Conservation (phyloP, 495 filamentous ascomycete genomes). For the Parathielavia appendiculata region DNA sequence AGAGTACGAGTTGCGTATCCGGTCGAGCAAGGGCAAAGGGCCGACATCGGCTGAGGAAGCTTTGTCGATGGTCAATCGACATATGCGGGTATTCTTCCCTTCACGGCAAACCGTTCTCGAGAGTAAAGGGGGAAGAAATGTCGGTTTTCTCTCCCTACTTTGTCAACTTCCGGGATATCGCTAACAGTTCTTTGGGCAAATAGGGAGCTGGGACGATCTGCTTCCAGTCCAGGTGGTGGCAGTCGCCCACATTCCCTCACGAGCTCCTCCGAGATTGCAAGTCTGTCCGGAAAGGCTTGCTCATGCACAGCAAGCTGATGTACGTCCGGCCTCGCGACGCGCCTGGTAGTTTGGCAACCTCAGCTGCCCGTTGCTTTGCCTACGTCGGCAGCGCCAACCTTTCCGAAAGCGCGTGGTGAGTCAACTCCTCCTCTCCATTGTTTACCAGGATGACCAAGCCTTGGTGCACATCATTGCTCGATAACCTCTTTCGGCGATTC, state of each 20-base stretch:
- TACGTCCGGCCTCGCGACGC: slow-evolving; percentile 50
- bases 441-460: no score
- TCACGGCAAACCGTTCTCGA: slow-evolving; percentile 62
- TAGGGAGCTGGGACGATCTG: slow-evolving; percentile 75
- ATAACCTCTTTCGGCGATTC: not conserved
- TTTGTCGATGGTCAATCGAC: slow-evolving; percentile 35
- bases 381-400: slow-evolving; percentile 93
- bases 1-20: slow-evolving; percentile 49
- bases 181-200: not conserved
- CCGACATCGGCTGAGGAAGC: slow-evolving; percentile 29
- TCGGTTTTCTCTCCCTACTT: slow-evolving; percentile 21
- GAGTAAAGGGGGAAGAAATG: slow-evolving; percentile 54
- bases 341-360: not conserved
- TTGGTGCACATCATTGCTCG: no score
- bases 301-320: slow-evolving; percentile 89
- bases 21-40: slow-evolving; percentile 30
- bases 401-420: slow-evolving; percentile 87
- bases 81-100: slow-evolving; percentile 78
- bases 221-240: slow-evolving; percentile 64
- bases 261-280: slow-evolving; percentile 67
- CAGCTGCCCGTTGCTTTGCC: slow-evolving; percentile 49
- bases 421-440: slow-evolving; percentile 2
- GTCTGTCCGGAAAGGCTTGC: slow-evolving; percentile 57
- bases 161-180: no score
- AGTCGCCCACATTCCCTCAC: slow-evolving; percentile 59